Evolutionary conservation across 805 yeast species (phyloP), one percentile per base, ranked within the genome.

Genomic region (Hemisphaericaspora nanyangensis): DNA sequence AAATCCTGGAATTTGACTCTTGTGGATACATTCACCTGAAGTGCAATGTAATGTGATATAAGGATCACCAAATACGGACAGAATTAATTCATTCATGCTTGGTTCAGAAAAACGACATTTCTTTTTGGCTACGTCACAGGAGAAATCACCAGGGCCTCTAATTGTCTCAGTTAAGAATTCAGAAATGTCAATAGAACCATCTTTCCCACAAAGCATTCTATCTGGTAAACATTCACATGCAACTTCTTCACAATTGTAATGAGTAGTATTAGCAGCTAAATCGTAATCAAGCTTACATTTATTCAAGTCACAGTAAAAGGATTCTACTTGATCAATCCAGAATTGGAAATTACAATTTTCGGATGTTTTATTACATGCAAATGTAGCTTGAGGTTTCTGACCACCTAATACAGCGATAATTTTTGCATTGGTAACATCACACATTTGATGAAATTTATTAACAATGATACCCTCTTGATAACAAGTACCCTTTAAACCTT

Each of bases 51-150:
- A 67, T 2, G 90, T 82, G 54, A 93, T 93, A 49, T 79, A 75
- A 1, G 91, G 86, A 56, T 93, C 99, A n/a, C 99, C 99, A 64
- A 93, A 93, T 2, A 93, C 95, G 6, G 87, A 80, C 42, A 79
- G 72, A 41, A 93, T 93, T 53, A 93, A 72, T 48, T 86, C 95
- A 63, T 93, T 86, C 97, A 93, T 91, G 39, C 93, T 82, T 32
- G 99, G 98, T 56, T 93, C 99, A 2, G 91, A 82, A 54, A 93
- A 93, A 34, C 70, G 70, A 65, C 99, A 93, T 33, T 70, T 62
- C 30, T 71, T 76, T 12, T 74, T 58, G 5, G 63, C 58, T 17
- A 85, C 58, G 57, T 88, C 86, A 64, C 99, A 93, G 3, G 79
- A 65, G 53, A 93, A 89, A 46, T 85, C 90, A 24, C 96, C 99